phyloP scores from a whole-genome alignment of 176 grass and related monocot genomes.

The Luzula sylvatica region DNA sequence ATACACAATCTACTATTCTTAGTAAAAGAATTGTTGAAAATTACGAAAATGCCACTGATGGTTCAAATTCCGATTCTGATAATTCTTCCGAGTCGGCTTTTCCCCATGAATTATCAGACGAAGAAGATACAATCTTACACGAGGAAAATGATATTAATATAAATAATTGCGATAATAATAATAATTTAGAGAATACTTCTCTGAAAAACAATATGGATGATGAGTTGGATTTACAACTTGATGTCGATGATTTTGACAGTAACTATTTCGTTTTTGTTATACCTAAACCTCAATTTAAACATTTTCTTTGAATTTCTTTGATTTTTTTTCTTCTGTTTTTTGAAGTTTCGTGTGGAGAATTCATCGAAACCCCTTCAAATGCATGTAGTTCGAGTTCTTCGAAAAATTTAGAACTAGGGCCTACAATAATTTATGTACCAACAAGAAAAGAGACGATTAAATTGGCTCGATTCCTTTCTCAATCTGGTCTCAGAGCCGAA shows the following conservation, averaged over 20 bases:
- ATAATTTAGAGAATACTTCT: constrained; percentile 7
- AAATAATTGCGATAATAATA: constrained; percentile 16
- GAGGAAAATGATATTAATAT: constrained; percentile 3
- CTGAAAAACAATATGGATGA: constrained; percentile 43
- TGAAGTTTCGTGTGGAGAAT: constrained; percentile 84
- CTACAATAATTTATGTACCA: constrained; percentile 90
- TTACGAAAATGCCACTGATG: constrained; percentile 26
- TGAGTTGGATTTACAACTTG: constrained; percentile 50
- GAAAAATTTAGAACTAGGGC: constrained; percentile 43
- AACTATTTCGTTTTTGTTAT: background rate
- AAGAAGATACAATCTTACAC: constrained; percentile 25
- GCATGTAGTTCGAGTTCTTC: constrained; percentile 31
- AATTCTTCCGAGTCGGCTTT: constrained; percentile 33
- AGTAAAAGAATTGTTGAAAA: constrained; percentile 20
- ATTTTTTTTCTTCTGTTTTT: constrained; percentile 17
- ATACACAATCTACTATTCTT: constrained; percentile 30
- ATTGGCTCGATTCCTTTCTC: constrained; percentile 61
- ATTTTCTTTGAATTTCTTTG: constrained; percentile 12
- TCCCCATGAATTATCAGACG: constrained; percentile 23
- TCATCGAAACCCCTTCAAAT: constrained; percentile 31
- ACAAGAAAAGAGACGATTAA: constrained; percentile 74
- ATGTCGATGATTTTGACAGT: constrained; percentile 91
- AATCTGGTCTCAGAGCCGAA: constrained; percentile 70
- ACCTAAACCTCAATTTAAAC: background rate
- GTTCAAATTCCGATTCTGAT: constrained; percentile 30